Evolutionary conservation across 1,139 yeast genomes (phyloP).

Genomic region (Torulaspora globosa): DNA sequence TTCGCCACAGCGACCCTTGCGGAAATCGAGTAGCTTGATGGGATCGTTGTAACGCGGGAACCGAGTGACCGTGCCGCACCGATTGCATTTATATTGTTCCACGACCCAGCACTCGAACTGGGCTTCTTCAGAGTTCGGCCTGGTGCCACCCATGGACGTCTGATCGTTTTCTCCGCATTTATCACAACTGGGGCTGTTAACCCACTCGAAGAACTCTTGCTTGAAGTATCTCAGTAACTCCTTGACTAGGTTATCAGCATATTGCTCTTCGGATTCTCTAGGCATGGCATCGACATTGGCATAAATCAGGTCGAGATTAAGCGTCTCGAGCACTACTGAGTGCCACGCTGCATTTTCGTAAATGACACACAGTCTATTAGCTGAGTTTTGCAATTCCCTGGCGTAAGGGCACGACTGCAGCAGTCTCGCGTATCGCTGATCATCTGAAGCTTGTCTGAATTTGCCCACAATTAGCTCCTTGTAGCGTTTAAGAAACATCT

Average conservation of each 20-base stretch:
- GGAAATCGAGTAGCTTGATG: slow-evolving; percentile 52
- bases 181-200: slow-evolving; percentile 63
- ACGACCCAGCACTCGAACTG: slow-evolving; percentile 45
- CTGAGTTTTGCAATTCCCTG: slow-evolving; percentile 21
- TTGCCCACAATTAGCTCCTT: slow-evolving; percentile 22
- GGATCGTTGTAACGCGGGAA: slow-evolving; percentile 80
- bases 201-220: slow-evolving; percentile 78
- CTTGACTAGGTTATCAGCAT: slow-evolving; percentile 66
- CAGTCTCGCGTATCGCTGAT: slow-evolving; percentile 22
- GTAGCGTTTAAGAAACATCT: slow-evolving; percentile 26
- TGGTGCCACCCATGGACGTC: slow-evolving; percentile 35
- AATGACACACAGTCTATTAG: slow-evolving; percentile 25
- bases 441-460: slow-evolving; percentile 23
- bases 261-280: slow-evolving; percentile 42
- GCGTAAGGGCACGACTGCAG: slow-evolving; percentile 25
- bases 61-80: slow-evolving; percentile 47
- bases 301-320: slow-evolving; percentile 38
- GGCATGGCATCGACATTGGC: slow-evolving; percentile 40
- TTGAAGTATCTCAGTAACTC: slow-evolving; percentile 75
- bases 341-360: slow-evolving; percentile 35
- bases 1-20: slow-evolving; percentile 89
- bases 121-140: slow-evolving; percentile 44
- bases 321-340: slow-evolving; percentile 38
- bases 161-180: slow-evolving; percentile 46
- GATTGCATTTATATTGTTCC: slow-evolving; percentile 60